Conservation (phyloP, 768 basidiomycete species). For the Suillus subluteus region DNA sequence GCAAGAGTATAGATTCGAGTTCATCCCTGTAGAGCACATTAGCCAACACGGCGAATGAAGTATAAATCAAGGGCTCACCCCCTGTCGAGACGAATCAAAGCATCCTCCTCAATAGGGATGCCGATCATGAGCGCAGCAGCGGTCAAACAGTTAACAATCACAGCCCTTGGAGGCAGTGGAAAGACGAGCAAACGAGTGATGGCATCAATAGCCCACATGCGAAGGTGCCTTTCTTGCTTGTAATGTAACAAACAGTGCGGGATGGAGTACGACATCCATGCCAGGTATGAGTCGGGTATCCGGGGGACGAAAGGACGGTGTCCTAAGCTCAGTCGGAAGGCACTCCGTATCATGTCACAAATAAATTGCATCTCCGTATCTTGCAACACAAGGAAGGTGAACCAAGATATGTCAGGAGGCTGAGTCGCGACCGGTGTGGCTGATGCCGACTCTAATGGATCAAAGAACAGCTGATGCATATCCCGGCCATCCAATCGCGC, state of each 20-base stretch:
- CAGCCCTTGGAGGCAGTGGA: slow-evolving; percentile 3
- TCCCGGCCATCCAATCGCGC: not conserved
- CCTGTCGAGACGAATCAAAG: not conserved
- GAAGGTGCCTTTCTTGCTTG: slow-evolving; percentile 1
- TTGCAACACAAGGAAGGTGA: not conserved
- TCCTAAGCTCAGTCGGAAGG: slow-evolving; percentile 1
- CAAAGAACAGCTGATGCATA: slow-evolving; percentile 8
- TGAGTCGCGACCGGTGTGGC: not conserved
- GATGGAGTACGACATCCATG: slow-evolving; percentile 10
- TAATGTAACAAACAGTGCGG: slow-evolving; percentile 8
- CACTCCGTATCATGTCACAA: slow-evolving; percentile 7
- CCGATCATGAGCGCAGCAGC: slow-evolving; percentile 8
- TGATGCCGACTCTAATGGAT: not conserved
- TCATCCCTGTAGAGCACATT: not conserved
- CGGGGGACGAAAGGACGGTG: not conserved
- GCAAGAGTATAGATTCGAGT: not conserved
- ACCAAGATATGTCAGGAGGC: slow-evolving; percentile 8
- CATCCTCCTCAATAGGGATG: slow-evolving; percentile 2
- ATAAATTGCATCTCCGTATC: slow-evolving; percentile 7
- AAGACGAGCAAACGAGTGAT: slow-evolving; percentile 6
- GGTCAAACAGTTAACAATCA: slow-evolving; percentile 3
- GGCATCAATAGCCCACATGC: slow-evolving; percentile 9
- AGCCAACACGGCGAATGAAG: not conserved
- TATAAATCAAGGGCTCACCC: not conserved
- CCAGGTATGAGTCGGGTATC: slow-evolving; percentile 5